Base-by-base conservation (phyloP, 2,329 filamentous ascomycete species). In the Epichloe sp. region DNA sequence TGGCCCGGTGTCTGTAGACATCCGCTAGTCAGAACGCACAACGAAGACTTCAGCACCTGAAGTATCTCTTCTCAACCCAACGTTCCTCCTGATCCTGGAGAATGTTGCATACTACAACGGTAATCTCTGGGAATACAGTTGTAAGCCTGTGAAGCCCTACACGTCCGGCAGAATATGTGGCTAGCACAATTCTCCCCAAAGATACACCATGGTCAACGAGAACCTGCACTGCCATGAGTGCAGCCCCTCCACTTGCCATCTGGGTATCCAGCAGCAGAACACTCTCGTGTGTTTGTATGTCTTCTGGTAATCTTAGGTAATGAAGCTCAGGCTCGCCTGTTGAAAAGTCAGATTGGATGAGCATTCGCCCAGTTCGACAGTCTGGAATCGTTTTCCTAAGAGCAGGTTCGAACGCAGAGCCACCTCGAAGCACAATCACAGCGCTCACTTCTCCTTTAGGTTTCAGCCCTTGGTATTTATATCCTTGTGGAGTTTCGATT, bases 181-280 rank as follows among this genome's bases (percentile, higher is more conserved):
- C 90, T 64, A 97, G 84, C 36, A 96, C 87, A 57, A 98, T 95
- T 57, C 77, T 83, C 44, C 88, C 79, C 63, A 93, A 83, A 5
- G 80, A 71, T 6, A 97, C 90, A 11, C 93, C 93, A 62, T 97
- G 90, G 65, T 98, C 93, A 15, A 95, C 82, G 49, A 98, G 72
- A n/a, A 97, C 88, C 62, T 93, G 86, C 42, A 97, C 90, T 1
- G 93, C 89, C 93, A 98, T 98, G 52, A 98, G 71, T 1, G 80
- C 80, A 15, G 81, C 79, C 37, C 90, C 91, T 43, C 93, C 93
- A 54, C 85, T 90, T 26, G 88, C 88, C 86, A 97, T 96, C 64
- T 98, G 93, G 14, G 90, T 84, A 66, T 97, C 93, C 19, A 97
- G 73, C 7, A 98, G 73, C 54, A 98, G 73, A 17, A 98, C 88